Base-by-base conservation (phyloP, 768 basidiomycete genomes). In the Peribolospora baueri region DNA sequence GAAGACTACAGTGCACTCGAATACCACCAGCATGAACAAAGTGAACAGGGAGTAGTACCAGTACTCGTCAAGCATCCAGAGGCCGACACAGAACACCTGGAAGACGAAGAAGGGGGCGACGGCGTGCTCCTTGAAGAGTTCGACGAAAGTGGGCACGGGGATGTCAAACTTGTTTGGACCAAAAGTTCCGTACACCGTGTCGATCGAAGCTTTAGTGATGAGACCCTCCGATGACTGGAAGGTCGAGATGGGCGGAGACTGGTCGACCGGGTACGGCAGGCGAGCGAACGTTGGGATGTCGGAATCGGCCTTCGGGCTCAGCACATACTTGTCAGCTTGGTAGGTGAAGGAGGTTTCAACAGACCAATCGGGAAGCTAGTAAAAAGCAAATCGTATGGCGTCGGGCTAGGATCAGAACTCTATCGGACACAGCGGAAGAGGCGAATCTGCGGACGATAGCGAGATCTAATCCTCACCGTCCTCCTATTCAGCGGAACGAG, bases 71-170 rank as follows among this genome's bases (percentile, higher is more conserved):
- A 98, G 68, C 65, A 83, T 86, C 93, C 93, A 98, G 7, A 98
- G 71, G 0, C 84, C 87, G 2, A 95, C 93, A 59, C 93, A 97
- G 69, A 98, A 97, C 13, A 97, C 70, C 69, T 98, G 93, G 69
- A 98, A 98, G 38, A 98, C 93, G 68, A 98, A 98, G 75, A 98
- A 98, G 0, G 93, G 93, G 0, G 93, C 93, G 4, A 88, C 90
- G 1, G 91, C 88, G 64, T 98, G 93, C 70, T 98, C 93, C 36
- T 71, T 74, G 61, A 98, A 95, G 42, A 98, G 76, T 60, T 87
- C 84, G 7, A 75, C 74, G 65, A 98, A 98, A 1, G 83, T 82
- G 5, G 93, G 93, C 46, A 98, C 84, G 3, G 93, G 93, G 59
- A 98, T 95, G 65, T 93, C 78, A 69, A 95, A 97, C 63, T 85